phyloP scores from a whole-genome alignment of 306 rosid genomes.

The Pyrus bretschneideri region DNA sequence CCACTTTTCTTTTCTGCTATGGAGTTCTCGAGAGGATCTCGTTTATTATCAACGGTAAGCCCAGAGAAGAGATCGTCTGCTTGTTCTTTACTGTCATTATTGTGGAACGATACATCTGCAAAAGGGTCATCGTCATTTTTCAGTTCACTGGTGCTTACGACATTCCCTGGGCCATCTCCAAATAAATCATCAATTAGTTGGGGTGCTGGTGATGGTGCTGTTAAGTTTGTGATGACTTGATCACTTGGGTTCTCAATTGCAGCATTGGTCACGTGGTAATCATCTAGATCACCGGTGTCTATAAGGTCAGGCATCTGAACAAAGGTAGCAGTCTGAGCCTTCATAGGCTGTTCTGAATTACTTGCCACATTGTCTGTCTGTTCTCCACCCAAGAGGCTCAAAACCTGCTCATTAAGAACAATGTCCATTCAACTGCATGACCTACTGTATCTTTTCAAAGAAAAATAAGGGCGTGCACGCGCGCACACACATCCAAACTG shows the following conservation, averaged over 20 bases:
- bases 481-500: not conserved
- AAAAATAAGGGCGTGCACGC: not conserved
- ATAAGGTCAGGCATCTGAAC: conserved; percentile 75
- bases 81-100: conserved; percentile 46
- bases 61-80: conserved; percentile 80
- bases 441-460: not conserved
- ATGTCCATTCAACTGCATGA: not conserved
- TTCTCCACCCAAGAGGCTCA: conserved; percentile 65
- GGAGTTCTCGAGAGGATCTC: conserved; percentile 24
- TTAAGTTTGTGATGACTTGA: conserved; percentile 33
- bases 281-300: conserved; percentile 69
- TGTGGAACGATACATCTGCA: conserved; percentile 83
- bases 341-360: conserved; percentile 46
- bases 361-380: conserved; percentile 35
- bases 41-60: conserved; percentile 59
- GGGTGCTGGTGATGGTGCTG: conserved; percentile 33
- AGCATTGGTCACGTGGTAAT: conserved; percentile 21
- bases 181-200: conserved; percentile 80
- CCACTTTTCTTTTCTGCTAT: conserved; percentile 32
- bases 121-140: conserved; percentile 82
- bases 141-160: conserved; percentile 32
- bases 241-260: conserved; percentile 31
- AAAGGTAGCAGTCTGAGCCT: conserved; percentile 30
- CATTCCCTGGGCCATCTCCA: conserved; percentile 54
- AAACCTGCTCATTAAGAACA: conserved; percentile 55